Conservation (phyloP, 768 basidiomycete species). For the Phaeotremella fagi region DNA sequence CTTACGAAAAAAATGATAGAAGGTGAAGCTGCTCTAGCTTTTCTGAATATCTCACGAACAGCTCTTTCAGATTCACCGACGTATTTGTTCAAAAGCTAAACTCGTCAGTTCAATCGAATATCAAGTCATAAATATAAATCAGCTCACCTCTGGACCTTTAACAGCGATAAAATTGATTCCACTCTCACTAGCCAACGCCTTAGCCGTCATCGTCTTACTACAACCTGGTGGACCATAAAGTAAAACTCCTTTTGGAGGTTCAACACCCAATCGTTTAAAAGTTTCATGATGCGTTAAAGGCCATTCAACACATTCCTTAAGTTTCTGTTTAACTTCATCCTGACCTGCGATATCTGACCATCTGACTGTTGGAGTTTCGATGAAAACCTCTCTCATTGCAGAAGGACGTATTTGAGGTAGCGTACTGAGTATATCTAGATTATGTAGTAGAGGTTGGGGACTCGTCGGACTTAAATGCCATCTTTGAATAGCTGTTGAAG, state of each 20-base stretch:
- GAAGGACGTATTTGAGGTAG: constrained; percentile 81
- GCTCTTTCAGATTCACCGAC: constrained; percentile 96
- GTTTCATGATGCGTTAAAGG: constrained; percentile 79
- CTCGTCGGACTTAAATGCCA: constrained; percentile 52
- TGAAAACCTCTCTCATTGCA: constrained; percentile 86
- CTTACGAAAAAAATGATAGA: constrained; percentile 95
- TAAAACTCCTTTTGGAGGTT: constrained; percentile 81
- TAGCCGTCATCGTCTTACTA: constrained; percentile 87
- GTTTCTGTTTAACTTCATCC: constrained; percentile 68
- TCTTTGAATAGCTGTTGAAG: constrained; percentile 83
- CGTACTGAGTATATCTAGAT: constrained; percentile 63
- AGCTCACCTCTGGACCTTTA: constrained; percentile 86
- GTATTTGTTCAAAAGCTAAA: constrained; percentile 92
- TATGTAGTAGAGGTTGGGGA: constrained; percentile 50
- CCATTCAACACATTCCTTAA: constrained; percentile 93
- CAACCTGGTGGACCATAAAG: constrained; percentile 97
- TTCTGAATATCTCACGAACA: constrained; percentile 89
- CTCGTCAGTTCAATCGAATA: not conserved
- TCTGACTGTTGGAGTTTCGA: constrained; percentile 74
- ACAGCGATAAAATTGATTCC: constrained; percentile 95
- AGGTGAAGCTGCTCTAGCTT: constrained; percentile 87
- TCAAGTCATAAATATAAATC: not conserved
- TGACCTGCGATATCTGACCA: constrained; percentile 93
- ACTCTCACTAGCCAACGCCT: constrained; percentile 87
- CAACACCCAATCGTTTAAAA: constrained; percentile 79